A percentile compares a stretch with the other conserved stretches of the same genome.
These are phyloP conservation scores for Colletotrichum sp. DNA, from an alignment of 2,329 filamentous ascomycete species.

Conservation along the genomic window DNA sequence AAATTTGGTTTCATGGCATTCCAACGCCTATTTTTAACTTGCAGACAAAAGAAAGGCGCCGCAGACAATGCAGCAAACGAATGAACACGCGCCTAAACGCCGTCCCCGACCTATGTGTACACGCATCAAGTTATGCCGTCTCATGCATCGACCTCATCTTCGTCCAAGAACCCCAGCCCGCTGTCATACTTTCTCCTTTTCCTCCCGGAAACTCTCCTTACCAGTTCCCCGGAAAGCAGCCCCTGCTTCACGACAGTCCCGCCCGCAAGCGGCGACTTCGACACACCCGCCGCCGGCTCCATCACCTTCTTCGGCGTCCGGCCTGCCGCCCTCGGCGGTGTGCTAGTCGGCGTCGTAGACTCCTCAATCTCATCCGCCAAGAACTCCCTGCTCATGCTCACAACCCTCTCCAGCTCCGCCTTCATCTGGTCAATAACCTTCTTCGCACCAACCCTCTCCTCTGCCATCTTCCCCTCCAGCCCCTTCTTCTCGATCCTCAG, in stretches of 20 bases:
- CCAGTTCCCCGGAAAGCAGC: slow-evolving; percentile 31
- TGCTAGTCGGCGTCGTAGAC: neutral
- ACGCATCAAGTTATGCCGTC: neutral
- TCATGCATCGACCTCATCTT: slow-evolving; percentile 48
- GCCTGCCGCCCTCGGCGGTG: neutral
- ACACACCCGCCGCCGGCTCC: neutral
- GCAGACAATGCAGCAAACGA: neutral
- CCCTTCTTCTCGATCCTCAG: slow-evolving; percentile 52
- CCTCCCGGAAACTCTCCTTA: slow-evolving; percentile 34
- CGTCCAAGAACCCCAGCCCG: slow-evolving; percentile 59
- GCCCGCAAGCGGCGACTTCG: slow-evolving; percentile 20
- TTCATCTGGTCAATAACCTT: slow-evolving; percentile 55
- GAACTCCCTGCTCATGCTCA: slow-evolving; percentile 52
- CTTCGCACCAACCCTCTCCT: slow-evolving; percentile 44
- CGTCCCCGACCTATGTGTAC: neutral
- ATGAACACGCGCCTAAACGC: neutral
- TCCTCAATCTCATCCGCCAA: slow-evolving; percentile 32
- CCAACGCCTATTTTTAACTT: neutral
- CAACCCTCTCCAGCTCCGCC: slow-evolving; percentile 54
- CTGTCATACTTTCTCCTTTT: slow-evolving; percentile 59
- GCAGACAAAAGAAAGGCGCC: neutral
- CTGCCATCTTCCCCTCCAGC: slow-evolving; percentile 38
- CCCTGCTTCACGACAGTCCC: slow-evolving; percentile 24
- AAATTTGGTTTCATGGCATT: neutral
- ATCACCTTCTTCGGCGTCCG: neutral